A percentile compares a stretch with the other conserved stretches of the same genome.
Conservation (phyloP, 2,329 filamentous ascomycete genomes). For the Pezicula radicicola region DNA sequence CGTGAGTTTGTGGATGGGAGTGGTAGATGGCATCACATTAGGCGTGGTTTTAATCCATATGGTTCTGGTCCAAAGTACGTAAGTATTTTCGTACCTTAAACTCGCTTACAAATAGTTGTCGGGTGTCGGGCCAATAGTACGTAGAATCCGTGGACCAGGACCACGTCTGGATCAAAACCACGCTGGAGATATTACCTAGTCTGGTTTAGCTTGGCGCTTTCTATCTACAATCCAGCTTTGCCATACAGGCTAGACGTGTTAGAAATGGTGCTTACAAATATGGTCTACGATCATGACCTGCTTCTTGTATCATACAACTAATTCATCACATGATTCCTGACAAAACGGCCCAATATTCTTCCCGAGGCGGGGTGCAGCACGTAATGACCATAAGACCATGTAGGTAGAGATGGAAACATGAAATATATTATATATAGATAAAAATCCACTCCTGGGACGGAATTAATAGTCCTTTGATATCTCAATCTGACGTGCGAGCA, state of each 20-base stretch:
- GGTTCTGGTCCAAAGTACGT: slow-evolving; percentile 1
- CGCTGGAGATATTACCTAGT: not conserved
- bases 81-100: not conserved
- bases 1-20: not conserved
- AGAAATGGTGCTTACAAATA: too few relatives aligned
- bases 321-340: too few relatives aligned
- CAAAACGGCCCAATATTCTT: not conserved
- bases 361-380: not conserved
- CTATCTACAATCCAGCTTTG: not conserved
- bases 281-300: too few relatives aligned
- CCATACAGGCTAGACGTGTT: not conserved
- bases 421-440: not conserved
- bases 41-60: slow-evolving; percentile 4
- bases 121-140: not conserved
- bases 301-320: too few relatives aligned
- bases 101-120: not conserved
- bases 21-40: not conserved
- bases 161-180: slow-evolving; percentile 5
- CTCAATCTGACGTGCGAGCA: not conserved
- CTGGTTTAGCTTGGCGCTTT: not conserved
- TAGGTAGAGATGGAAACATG: not conserved
- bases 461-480: not conserved
- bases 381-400: not conserved
- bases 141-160: slow-evolving; percentile 5
- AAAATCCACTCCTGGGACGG: not conserved